Percentiles rank a stretch among this genome's conserved stretches.
phyloP scores from a whole-genome alignment of 345 rosid genomes.

The Citrus reticulata region DNA sequence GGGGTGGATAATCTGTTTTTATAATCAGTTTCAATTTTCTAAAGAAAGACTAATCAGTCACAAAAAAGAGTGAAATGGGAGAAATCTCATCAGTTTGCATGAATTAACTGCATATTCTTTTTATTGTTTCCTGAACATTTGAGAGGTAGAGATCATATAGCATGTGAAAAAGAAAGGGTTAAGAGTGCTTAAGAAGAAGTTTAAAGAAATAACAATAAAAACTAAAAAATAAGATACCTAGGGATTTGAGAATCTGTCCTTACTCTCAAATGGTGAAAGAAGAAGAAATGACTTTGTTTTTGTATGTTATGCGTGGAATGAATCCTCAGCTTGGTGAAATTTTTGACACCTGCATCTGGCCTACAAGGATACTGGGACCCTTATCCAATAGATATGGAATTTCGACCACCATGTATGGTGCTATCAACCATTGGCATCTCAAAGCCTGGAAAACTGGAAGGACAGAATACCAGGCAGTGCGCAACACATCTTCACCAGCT shows the following conservation, averaged over 20 bases:
- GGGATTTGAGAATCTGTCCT: not conserved
- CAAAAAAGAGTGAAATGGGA: not conserved
- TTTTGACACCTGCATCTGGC: constrained; percentile 84
- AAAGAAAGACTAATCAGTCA: not conserved
- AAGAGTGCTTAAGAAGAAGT: not conserved
- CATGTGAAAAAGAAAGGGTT: no score
- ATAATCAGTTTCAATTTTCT: not conserved
- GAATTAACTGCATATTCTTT: not conserved
- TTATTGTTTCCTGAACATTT: not conserved
- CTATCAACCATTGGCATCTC: constrained; percentile 94
- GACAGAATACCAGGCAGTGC: constrained; percentile 67
- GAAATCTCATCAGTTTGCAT: not conserved
- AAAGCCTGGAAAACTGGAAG: constrained; percentile 90
- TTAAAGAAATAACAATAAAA: not conserved
- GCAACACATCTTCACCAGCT: constrained; percentile 95
- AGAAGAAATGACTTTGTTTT: not conserved
- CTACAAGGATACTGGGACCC: constrained; percentile 99
- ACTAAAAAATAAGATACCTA: not conserved
- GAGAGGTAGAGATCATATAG: no score
- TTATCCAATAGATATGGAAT: constrained; percentile 97
- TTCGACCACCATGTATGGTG: constrained; percentile 94
- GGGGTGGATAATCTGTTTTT: not conserved
- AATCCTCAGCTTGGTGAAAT: constrained; percentile 73
- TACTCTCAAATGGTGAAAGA: not conserved
- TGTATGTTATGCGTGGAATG: not conserved